A percentile compares a stretch with the other conserved stretches of the same genome.
phyloP scores from a whole-genome alignment of 1,139 yeast species.

The Saccharomyces pastorianus region DNA sequence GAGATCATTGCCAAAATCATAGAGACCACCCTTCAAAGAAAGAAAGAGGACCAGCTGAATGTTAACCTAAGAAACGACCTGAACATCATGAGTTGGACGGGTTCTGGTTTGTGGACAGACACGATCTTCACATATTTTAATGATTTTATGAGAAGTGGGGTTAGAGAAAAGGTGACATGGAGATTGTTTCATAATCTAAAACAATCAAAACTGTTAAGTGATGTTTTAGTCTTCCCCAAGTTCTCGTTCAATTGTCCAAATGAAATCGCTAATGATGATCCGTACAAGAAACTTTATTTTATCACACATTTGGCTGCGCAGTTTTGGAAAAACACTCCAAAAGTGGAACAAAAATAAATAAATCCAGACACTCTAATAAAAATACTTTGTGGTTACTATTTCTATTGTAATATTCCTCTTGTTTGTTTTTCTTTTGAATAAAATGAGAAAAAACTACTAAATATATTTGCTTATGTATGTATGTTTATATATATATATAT shows the following conservation, averaged over 20 bases:
- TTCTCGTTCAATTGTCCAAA: conserved; percentile 49
- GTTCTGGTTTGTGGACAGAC: conserved; percentile 77
- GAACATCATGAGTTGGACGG: conserved; percentile 66
- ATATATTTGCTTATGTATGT: background rate
- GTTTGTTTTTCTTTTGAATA: no score
- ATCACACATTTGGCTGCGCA: conserved; percentile 25
- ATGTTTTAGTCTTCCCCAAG: conserved; percentile 75
- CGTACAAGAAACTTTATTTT: conserved; percentile 22
- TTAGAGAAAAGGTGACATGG: conserved; percentile 43
- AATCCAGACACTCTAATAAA: no score
- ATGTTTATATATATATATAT: no score
- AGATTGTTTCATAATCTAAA: conserved; percentile 59
- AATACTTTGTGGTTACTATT: no score
- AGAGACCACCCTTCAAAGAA: conserved; percentile 47
- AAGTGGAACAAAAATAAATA: conserved; percentile 14
- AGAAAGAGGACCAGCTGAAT: conserved; percentile 30
- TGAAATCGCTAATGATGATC: conserved; percentile 18
- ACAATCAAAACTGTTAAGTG: conserved; percentile 62
- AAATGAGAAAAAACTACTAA: background rate
- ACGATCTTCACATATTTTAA: conserved; percentile 58
- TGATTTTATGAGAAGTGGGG: conserved; percentile 41
- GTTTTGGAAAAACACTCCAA: conserved; percentile 29
- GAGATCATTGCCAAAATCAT: conserved; percentile 62
- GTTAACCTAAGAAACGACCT: conserved; percentile 44
- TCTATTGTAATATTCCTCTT: no score